phyloP scores from a whole-genome alignment of 1,284 basidiomycete genomes.

The Ustilago cynodontis region DNA sequence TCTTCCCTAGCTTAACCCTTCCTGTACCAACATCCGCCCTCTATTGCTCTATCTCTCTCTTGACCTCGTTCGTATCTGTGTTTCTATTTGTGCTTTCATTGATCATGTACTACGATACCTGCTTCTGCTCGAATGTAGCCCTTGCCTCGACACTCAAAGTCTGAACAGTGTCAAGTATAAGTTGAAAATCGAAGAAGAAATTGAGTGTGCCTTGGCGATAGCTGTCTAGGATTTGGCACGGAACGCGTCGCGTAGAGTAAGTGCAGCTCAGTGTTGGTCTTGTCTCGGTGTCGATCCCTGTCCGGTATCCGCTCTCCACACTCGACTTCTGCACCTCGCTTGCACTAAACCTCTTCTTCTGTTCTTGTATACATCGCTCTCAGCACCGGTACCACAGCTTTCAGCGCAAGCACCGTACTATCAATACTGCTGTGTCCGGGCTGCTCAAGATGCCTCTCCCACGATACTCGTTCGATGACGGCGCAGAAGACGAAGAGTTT shows the following conservation, averaged over 20 bases:
- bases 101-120: conserved; percentile 7
- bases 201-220: too few relatives aligned
- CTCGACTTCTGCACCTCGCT: background rate
- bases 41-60: conserved; percentile 1
- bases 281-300: conserved; percentile 14
- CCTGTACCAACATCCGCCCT: conserved; percentile 9
- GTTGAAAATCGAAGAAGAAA: background rate
- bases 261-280: conserved; percentile 28
- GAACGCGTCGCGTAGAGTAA: conserved; percentile 48
- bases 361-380: background rate
- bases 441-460: conserved; percentile 29
- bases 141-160: background rate
- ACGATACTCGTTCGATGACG: conserved; percentile 43
- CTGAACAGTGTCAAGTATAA: background rate
- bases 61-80: conserved; percentile 8
- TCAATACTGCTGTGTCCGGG: background rate
- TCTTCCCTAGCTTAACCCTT: background rate
- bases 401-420: background rate
- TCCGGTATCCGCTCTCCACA: conserved; percentile 31
- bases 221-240: background rate
- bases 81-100: conserved; percentile 2
- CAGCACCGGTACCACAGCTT: background rate
- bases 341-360: background rate
- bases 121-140: conserved; percentile 3
- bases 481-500: conserved; percentile 35